Conservation (phyloP, 225 moss, liverwort and hornwort species). For the Rhytidiadelphus loreus region DNA sequence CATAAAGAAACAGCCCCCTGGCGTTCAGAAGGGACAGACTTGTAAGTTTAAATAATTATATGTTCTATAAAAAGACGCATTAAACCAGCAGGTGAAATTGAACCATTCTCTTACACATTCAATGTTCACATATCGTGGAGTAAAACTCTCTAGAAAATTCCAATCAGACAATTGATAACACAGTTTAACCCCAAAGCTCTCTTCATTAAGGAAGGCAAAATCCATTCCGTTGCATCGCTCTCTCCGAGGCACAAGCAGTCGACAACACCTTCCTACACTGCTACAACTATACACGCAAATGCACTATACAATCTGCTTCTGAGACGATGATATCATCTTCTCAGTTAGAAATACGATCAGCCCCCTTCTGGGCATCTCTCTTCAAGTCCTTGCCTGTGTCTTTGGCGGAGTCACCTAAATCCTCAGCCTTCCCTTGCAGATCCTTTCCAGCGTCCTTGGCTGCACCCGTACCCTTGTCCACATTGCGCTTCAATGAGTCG, state of each 20-base stretch:
- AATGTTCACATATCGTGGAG: neutral
- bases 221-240: neutral
- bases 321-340: neutral
- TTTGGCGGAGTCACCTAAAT: neutral
- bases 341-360: constrained; percentile 16
- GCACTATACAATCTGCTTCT: neutral
- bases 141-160: too few species aligned
- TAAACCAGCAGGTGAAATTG: neutral
- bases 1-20: neutral
- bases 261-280: neutral
- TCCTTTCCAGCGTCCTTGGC: constrained; percentile 1
- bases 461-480: neutral
- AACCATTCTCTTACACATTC: neutral
- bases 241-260: neutral
- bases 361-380: constrained; percentile 1
- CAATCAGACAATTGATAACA: neutral
- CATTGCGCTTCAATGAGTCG: neutral
- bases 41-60: neutral
- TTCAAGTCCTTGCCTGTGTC: neutral
- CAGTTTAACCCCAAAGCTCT: neutral
- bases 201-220: neutral
- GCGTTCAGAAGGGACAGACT: neutral
- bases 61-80: neutral
- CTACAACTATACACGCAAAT: neutral
- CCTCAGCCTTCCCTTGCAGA: constrained; percentile 7